Conservation (phyloP, 495 filamentous ascomycete genomes). For the Trichoderma orchidacearum region DNA sequence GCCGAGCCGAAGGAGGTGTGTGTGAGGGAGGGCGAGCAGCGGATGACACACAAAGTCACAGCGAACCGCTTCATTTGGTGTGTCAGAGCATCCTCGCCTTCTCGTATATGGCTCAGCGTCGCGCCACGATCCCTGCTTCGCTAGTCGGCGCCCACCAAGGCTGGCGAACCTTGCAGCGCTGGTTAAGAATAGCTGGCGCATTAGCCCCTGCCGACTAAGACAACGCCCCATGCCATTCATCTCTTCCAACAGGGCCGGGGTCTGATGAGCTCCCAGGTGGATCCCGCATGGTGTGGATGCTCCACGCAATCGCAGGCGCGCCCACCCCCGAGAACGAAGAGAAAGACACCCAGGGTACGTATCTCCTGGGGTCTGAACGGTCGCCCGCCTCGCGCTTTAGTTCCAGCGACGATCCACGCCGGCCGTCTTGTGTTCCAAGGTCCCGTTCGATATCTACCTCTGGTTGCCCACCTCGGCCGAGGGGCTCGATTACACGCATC, state of each 20-base stretch:
- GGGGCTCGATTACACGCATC: slow-evolving; percentile 5
- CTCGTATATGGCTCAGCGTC: slow-evolving; percentile 20
- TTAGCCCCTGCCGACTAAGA: background rate
- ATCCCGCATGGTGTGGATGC: background rate
- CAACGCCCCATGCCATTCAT: slow-evolving; percentile 3
- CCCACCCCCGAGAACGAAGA: background rate
- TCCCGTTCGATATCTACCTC: slow-evolving; percentile 1
- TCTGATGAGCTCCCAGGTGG: background rate
- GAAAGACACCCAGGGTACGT: background rate
- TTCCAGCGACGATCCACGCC: background rate
- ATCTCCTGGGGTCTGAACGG: background rate
- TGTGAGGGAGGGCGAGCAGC: background rate
- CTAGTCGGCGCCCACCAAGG: slow-evolving; percentile 2
- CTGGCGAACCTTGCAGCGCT: slow-evolving; percentile 1
- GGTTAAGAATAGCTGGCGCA: slow-evolving; percentile 5
- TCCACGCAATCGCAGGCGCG: slow-evolving; percentile 1
- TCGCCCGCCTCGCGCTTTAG: background rate
- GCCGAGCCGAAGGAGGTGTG: background rate
- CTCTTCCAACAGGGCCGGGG: background rate
- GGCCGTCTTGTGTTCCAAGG: background rate
- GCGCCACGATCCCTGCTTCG: slow-evolving; percentile 10
- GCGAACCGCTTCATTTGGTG: slow-evolving; percentile 23
- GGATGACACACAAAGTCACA: slow-evolving; percentile 4
- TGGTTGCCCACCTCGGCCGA: background rate
- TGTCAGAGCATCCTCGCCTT: slow-evolving; percentile 23